Percentiles rank a stretch among this genome's conserved stretches.
These are phyloP conservation scores for Sporothrix euskadiensis DNA, from an alignment of 2,329 filamentous ascomycete species.

Conservation along the genomic window DNA sequence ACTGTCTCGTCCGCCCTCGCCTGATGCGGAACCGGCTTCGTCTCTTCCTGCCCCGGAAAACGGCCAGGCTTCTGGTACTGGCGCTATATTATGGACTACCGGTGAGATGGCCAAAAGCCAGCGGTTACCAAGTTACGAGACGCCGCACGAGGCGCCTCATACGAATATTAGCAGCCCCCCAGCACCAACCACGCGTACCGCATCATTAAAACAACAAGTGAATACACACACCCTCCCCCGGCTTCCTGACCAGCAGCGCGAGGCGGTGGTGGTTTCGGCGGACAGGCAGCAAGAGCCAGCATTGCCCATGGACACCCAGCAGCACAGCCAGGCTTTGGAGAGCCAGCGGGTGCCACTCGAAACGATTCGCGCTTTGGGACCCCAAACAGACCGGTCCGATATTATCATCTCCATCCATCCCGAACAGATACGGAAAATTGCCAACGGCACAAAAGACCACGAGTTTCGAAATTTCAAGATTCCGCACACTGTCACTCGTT, in stretches of 20 bases:
- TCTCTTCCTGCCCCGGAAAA: background rate
- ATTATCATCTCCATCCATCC: slow-evolving; percentile 54
- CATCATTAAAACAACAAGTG: background rate
- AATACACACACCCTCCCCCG: background rate
- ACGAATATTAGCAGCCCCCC: background rate
- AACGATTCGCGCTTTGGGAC: slow-evolving; percentile 50
- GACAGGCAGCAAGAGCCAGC: background rate
- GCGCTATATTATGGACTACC: background rate
- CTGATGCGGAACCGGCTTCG: background rate
- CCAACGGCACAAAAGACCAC: slow-evolving; percentile 53
- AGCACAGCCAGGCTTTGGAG: slow-evolving; percentile 42
- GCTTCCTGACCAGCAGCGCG: background rate
- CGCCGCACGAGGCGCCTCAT: too few species aligned
- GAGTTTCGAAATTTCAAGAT: slow-evolving; percentile 59
- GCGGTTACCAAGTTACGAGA: too few species aligned
- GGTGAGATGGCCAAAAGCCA: background rate
- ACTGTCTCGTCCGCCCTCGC: background rate
- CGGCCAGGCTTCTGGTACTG: background rate
- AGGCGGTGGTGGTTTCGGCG: background rate
- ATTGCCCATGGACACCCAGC: background rate
- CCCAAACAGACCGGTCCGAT: slow-evolving; percentile 54
- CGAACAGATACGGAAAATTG: slow-evolving; percentile 51
- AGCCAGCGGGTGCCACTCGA: slow-evolving; percentile 56
- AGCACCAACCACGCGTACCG: background rate
- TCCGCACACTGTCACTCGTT: slow-evolving; percentile 55